Evolutionary conservation across 306 rosid genomes (phyloP).

Genomic region (Lupinus albus): DNA sequence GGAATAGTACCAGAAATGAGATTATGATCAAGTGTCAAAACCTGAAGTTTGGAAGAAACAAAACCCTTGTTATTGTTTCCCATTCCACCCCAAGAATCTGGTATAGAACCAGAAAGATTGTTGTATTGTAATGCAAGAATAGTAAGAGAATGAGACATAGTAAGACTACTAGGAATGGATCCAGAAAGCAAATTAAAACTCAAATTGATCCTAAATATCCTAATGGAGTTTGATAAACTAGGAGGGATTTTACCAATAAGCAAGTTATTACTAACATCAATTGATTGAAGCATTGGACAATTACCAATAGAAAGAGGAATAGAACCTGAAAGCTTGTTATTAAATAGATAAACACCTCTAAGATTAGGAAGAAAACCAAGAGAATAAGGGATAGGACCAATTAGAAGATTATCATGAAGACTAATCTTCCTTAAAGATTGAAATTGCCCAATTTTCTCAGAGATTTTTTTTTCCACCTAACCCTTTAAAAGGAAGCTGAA

Average conservation of each 20-base stretch:
- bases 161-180: conserved; percentile 62
- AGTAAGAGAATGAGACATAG: conserved; percentile 53
- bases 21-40: conserved; percentile 72
- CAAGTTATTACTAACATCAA: conserved; percentile 77
- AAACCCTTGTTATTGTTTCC: conserved; percentile 36
- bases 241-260: conserved; percentile 75
- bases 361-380: conserved; percentile 75
- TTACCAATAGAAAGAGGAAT: conserved; percentile 78
- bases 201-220: conserved; percentile 68
- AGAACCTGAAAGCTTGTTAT: conserved; percentile 81
- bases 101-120: conserved; percentile 72
- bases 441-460: conserved; percentile 75
- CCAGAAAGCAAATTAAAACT: conserved; percentile 86
- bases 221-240: conserved; percentile 67
- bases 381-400: conserved; percentile 67
- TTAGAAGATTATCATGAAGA: conserved; percentile 71
- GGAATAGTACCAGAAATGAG: conserved; percentile 69
- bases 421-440: conserved; percentile 75
- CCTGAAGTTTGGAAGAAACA: conserved; percentile 49
- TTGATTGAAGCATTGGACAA: conserved; percentile 72
- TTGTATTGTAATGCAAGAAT: conserved; percentile 74
- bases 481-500: conserved; percentile 94
- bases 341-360: conserved; percentile 92
- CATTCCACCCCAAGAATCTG: conserved; percentile 60
- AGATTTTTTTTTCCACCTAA: conserved; percentile 77